Percentiles rank a stretch among this genome's conserved stretches.
Evolutionary conservation across 768 basidiomycete genomes (phyloP).

Genomic region (Amanita brunnescens): DNA sequence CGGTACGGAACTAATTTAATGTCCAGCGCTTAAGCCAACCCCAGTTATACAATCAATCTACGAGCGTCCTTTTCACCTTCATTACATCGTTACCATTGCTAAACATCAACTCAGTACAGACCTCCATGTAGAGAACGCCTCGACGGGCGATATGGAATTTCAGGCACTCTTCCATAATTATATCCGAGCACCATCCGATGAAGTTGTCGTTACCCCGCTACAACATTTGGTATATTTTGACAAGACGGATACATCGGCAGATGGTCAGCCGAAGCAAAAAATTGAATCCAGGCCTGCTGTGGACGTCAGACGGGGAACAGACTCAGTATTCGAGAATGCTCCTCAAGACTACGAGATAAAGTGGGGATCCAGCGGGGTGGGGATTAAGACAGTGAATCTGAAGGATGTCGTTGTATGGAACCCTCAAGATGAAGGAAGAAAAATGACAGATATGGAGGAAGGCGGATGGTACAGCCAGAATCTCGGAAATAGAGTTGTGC

Average conservation of each 20-base stretch:
- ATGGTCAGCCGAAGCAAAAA: constrained; percentile 41
- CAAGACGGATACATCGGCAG: constrained; percentile 60
- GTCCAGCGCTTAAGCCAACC: constrained; percentile 55
- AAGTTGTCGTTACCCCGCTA: constrained; percentile 57
- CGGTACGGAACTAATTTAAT: background rate
- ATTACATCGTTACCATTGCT: constrained; percentile 74
- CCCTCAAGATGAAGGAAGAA: constrained; percentile 65
- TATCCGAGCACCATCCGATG: constrained; percentile 53
- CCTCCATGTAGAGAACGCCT: constrained; percentile 73
- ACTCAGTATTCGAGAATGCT: constrained; percentile 70
- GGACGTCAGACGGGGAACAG: constrained; percentile 58
- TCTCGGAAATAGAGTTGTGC: background rate
- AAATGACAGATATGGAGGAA: constrained; percentile 85
- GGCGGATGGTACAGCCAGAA: constrained; percentile 62
- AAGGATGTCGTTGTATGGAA: constrained; percentile 95
- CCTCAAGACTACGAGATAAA: constrained; percentile 44
- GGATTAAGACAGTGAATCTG: constrained; percentile 43
- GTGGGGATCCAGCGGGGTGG: constrained; percentile 51
- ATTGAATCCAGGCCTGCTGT: constrained; percentile 54
- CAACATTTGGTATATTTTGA: constrained; percentile 64
- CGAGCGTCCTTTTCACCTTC: constrained; percentile 57
- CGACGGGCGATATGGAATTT: constrained; percentile 58
- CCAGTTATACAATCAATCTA: constrained; percentile 50
- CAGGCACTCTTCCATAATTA: constrained; percentile 94
- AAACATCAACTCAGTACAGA: constrained; percentile 69